Evolutionary conservation across 2,329 filamentous ascomycete species (phyloP).

Genomic region (Verticillium klebahnii): DNA sequence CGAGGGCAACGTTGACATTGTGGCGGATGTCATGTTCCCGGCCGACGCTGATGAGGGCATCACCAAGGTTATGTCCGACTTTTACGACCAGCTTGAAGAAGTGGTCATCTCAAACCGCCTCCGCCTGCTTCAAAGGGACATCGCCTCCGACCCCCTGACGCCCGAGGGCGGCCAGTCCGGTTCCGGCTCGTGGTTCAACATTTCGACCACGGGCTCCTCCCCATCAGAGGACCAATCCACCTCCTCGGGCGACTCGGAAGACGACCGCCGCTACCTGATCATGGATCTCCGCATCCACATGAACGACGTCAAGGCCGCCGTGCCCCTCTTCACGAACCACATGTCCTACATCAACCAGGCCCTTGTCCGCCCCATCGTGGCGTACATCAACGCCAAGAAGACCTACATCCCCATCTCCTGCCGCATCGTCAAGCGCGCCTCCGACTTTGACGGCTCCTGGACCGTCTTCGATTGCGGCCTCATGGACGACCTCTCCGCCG

Average conservation of each 20-base stretch:
- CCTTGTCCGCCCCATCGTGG: slow-evolving; percentile 90
- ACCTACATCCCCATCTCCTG: slow-evolving; percentile 96
- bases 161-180: slow-evolving; percentile 27
- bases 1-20: slow-evolving; percentile 93
- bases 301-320: slow-evolving; percentile 88
- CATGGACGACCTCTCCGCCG: slow-evolving; percentile 88
- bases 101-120: slow-evolving; percentile 78
- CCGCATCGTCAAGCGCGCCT: slow-evolving; percentile 82
- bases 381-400: slow-evolving; percentile 93
- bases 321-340: slow-evolving; percentile 87
- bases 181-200: slow-evolving; percentile 16
- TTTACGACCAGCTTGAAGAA: slow-evolving; percentile 93
- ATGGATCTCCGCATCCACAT: slow-evolving; percentile 95
- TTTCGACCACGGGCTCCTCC: not conserved
- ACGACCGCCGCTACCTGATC: slow-evolving; percentile 75
- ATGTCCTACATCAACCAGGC: slow-evolving; percentile 96
- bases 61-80: slow-evolving; percentile 91
- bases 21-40: slow-evolving; percentile 93
- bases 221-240: slow-evolving; percentile 8
- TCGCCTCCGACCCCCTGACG: slow-evolving; percentile 12
- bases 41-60: slow-evolving; percentile 83
- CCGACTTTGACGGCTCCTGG: slow-evolving; percentile 94
- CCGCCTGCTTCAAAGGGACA: slow-evolving; percentile 49
- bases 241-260: slow-evolving; percentile 24
- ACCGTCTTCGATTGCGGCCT: slow-evolving; percentile 89